These are phyloP conservation scores for Lactifluus volemus DNA, from an alignment of 768 basidiomycete species.

Conservation along the genomic window DNA sequence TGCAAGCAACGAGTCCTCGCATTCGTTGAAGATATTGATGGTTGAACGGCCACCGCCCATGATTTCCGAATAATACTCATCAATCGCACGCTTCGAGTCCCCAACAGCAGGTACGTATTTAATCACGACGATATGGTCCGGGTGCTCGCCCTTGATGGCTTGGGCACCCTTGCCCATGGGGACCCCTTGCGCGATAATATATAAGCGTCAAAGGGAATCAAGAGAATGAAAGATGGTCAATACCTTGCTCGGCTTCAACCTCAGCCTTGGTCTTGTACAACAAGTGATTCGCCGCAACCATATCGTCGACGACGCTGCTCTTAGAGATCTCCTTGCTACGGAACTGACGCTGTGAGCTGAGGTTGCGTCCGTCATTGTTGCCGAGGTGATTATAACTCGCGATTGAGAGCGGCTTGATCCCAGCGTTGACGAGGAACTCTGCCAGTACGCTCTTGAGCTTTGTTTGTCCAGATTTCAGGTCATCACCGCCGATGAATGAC, in stretches of 20 bases:
- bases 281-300: conserved; percentile 87
- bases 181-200: conserved; percentile 21
- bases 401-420: conserved; percentile 95
- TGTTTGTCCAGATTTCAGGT: conserved; percentile 96
- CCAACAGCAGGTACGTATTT: conserved; percentile 96
- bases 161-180: conserved; percentile 41
- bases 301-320: conserved; percentile 95
- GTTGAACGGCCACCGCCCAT: conserved; percentile 91
- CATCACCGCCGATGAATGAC: conserved; percentile 95
- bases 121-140: conserved; percentile 95
- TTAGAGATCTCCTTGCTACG: conserved; percentile 98
- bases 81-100: conserved; percentile 98
- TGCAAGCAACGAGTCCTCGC: conserved; percentile 95
- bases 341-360: conserved; percentile 89
- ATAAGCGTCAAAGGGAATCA: neutral
- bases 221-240: neutral
- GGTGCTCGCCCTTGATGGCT: conserved; percentile 84
- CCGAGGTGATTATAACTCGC: conserved; percentile 98
- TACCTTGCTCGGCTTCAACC: conserved; percentile 14
- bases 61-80: conserved; percentile 98
- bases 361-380: conserved; percentile 93
- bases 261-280: conserved; percentile 77
- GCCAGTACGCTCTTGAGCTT: conserved; percentile 95
- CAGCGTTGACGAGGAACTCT: conserved; percentile 97
- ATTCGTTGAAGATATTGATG: conserved; percentile 97